Conservation (phyloP, 257 asterid genomes). For the Phtheirospermum japonicum region DNA sequence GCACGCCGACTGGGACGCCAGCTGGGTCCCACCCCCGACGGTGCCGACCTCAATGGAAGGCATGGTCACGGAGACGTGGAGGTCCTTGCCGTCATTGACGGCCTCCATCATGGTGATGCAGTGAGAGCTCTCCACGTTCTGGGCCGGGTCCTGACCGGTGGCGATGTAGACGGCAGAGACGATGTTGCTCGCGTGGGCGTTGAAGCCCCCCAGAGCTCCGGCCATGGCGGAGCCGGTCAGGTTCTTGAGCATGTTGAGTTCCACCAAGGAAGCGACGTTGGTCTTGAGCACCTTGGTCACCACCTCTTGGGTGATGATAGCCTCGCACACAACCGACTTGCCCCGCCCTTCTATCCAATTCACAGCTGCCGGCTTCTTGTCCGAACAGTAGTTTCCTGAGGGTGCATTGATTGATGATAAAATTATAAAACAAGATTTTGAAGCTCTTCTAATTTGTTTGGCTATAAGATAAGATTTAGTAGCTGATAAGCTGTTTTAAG, state of each 20-base stretch:
- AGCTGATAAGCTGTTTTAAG: no score
- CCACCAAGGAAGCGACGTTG: constrained; percentile 38
- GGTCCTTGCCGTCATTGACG: constrained; percentile 39
- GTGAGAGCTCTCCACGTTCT: constrained; percentile 45
- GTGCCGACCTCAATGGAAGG: constrained; percentile 45
- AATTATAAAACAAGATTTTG: no score
- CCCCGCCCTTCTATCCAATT: constrained; percentile 48
- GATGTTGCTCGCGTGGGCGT: constrained; percentile 43
- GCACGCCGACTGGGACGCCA: constrained; percentile 44
- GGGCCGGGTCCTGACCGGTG: constrained; percentile 45
- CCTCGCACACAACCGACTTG: constrained; percentile 45
- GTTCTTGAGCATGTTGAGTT: constrained; percentile 48
- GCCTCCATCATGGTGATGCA: constrained; percentile 54
- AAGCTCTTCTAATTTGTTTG: no score
- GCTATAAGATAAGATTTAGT: no score
- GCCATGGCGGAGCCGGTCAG: constrained; percentile 46
- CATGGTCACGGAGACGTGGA: constrained; percentile 47
- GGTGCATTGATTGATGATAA: no score
- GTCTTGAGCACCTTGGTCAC: constrained; percentile 44
- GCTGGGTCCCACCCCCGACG: constrained; percentile 48
- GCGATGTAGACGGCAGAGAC: constrained; percentile 41
- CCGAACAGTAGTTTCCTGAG: constrained; percentile 42
- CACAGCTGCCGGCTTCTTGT: constrained; percentile 43
- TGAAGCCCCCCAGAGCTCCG: constrained; percentile 46
- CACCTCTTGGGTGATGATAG: constrained; percentile 32